These are phyloP conservation scores for Aspergillus sp. DNA, from an alignment of 2,329 filamentous ascomycete genomes.

Conservation along the genomic window DNA sequence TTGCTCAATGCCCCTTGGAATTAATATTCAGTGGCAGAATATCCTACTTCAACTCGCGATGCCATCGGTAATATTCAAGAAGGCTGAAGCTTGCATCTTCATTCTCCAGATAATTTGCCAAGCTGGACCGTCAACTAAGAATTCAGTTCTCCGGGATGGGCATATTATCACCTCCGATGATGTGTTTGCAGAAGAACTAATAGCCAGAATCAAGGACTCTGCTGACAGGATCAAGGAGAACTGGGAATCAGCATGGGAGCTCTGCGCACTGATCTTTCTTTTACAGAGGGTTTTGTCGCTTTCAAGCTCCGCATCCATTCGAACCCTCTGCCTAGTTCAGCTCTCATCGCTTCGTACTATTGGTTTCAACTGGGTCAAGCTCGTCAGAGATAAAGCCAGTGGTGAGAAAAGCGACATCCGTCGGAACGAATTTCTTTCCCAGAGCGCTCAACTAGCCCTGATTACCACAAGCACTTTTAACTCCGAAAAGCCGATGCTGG, in stretches of 20 bases:
- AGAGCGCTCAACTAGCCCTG: conserved; percentile 42
- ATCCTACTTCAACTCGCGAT: conserved; percentile 53
- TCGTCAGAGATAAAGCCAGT: conserved; percentile 31
- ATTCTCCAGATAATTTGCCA: conserved; percentile 53
- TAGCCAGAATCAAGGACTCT: conserved; percentile 32
- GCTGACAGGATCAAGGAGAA: conserved; percentile 47
- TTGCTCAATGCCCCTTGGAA: conserved; percentile 49
- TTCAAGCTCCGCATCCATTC: conserved; percentile 22
- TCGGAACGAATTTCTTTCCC: conserved; percentile 31
- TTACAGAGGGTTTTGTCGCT: conserved; percentile 47
- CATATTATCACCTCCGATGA: conserved; percentile 26
- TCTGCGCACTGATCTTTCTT: conserved; percentile 44
- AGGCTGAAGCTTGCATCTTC: conserved; percentile 48
- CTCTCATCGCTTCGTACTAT: conserved; percentile 35
- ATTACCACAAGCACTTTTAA: conserved; percentile 49
- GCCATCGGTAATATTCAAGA: conserved; percentile 53
- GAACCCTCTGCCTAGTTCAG: conserved; percentile 25
- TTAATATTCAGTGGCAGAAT: conserved; percentile 56
- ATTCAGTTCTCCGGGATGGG: conserved; percentile 14
- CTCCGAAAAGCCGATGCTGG: conserved; percentile 36
- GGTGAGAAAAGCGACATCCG: conserved; percentile 15
- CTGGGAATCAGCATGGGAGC: conserved; percentile 50
- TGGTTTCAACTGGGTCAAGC: conserved; percentile 42
- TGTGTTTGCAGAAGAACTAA: conserved; percentile 28
- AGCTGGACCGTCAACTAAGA: conserved; percentile 37